Percentiles rank a stretch among this genome's conserved stretches.
Conservation (phyloP, 805 yeast species). For the Yamadazyma philogaea region DNA sequence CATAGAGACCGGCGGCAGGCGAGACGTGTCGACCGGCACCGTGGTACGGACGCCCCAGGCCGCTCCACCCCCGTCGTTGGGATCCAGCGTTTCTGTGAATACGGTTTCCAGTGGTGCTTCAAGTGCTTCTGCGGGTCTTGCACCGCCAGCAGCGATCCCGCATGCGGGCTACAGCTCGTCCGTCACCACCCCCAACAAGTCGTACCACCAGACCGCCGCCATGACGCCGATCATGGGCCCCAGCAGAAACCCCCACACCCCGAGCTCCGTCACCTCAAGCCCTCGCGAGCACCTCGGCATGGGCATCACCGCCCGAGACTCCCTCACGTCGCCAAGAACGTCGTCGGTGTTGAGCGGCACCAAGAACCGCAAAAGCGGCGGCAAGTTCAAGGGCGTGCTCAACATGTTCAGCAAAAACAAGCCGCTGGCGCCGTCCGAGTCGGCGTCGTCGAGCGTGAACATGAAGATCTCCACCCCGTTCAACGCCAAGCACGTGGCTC, state of each 20-base stretch:
- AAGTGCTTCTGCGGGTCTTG: constrained; percentile 7
- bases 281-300: constrained; percentile 26
- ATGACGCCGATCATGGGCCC: constrained; percentile 30
- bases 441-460: constrained; percentile 21
- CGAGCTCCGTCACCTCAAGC: constrained; percentile 17
- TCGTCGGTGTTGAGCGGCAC: constrained; percentile 7
- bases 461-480: constrained; percentile 85
- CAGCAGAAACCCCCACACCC: constrained; percentile 11
- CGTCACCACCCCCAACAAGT: constrained; percentile 14
- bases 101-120: not conserved
- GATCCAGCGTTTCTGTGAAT: not conserved
- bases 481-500: constrained; percentile 86
- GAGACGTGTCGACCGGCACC: constrained; percentile 19
- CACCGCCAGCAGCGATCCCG: constrained; percentile 14
- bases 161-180: constrained; percentile 10
- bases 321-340: constrained; percentile 19
- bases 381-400: constrained; percentile 57
- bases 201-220: constrained; percentile 26
- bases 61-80: constrained; percentile 16
- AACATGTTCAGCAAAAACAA: constrained; percentile 45
- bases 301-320: constrained; percentile 14
- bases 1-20: constrained; percentile 5
- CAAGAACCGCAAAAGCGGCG: constrained; percentile 38
- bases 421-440: constrained; percentile 7
- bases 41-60: constrained; percentile 19